Conservation (phyloP, 2,329 filamentous ascomycete species). For the Didymella segeticola region DNA sequence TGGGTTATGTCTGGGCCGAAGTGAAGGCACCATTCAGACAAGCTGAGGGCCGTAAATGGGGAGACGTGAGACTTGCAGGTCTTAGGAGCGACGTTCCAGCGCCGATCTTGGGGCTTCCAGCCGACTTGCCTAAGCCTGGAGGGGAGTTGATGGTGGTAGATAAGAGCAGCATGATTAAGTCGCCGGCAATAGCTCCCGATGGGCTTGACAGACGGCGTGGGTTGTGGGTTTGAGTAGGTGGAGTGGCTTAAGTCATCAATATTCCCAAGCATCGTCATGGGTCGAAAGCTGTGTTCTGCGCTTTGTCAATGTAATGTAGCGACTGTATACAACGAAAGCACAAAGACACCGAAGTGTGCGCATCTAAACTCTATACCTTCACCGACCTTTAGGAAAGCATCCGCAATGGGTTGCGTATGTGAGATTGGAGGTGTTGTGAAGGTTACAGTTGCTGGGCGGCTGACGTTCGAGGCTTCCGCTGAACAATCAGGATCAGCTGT, state of each 20-base stretch:
- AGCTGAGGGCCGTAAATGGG: conserved; percentile 20
- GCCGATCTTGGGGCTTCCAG: conserved; percentile 25
- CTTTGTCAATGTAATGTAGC: conserved; percentile 1
- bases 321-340: neutral
- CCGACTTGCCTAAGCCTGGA: conserved; percentile 17
- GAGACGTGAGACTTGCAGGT: conserved; percentile 29
- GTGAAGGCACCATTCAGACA: neutral
- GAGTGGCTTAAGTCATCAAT: neutral
- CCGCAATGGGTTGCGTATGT: too few relatives aligned
- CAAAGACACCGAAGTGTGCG: neutral
- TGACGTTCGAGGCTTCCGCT: neutral
- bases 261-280: too few relatives aligned
- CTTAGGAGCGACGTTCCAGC: conserved; percentile 31
- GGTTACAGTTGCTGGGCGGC: neutral
- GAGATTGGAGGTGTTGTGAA: neutral
- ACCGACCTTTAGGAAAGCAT: too few relatives aligned
- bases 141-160: conserved; percentile 22
- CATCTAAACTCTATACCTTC: too few relatives aligned
- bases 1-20: conserved; percentile 34
- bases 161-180: conserved; percentile 29
- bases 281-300: neutral
- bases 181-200: neutral
- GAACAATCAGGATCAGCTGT: neutral
- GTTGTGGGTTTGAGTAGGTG: neutral
- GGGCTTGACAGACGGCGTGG: neutral